Conservation (phyloP, 2,329 filamentous ascomycete species). For the Colletotrichum coccodes region DNA sequence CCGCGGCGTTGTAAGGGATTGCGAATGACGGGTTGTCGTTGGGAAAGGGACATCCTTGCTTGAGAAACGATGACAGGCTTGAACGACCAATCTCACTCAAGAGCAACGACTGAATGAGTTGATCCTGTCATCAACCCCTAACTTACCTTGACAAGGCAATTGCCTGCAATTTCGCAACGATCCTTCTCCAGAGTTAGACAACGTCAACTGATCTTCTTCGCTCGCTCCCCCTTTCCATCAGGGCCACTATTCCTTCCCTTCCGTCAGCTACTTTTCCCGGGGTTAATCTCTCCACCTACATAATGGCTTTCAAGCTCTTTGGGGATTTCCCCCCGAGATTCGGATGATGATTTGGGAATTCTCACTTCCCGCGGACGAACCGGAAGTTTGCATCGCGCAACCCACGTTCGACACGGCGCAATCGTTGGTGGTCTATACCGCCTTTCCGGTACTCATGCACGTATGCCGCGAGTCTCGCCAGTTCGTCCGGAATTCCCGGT, state of each 20-base stretch:
- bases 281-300: background rate
- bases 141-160: background rate
- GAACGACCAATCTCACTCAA: background rate
- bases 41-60: conserved; percentile 15
- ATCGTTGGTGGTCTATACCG: conserved; percentile 7
- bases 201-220: background rate
- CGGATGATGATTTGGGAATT: background rate
- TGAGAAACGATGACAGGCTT: background rate
- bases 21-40: background rate
- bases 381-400: conserved; percentile 6
- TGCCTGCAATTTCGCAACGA: background rate
- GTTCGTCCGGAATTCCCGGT: background rate
- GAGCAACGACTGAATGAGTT: background rate
- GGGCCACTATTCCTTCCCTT: background rate
- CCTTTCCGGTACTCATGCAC: conserved; percentile 15
- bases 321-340: background rate
- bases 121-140: background rate
- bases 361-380: conserved; percentile 4
- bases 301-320: background rate
- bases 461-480: conserved; percentile 11
- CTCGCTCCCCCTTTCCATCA: background rate
- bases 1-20: background rate
- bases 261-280: background rate
- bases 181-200: background rate
- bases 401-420: conserved; percentile 1